Percentiles rank a stretch among this genome's conserved stretches.
phyloP scores from a whole-genome alignment of 768 basidiomycete species.

The Leccinum variicolor region DNA sequence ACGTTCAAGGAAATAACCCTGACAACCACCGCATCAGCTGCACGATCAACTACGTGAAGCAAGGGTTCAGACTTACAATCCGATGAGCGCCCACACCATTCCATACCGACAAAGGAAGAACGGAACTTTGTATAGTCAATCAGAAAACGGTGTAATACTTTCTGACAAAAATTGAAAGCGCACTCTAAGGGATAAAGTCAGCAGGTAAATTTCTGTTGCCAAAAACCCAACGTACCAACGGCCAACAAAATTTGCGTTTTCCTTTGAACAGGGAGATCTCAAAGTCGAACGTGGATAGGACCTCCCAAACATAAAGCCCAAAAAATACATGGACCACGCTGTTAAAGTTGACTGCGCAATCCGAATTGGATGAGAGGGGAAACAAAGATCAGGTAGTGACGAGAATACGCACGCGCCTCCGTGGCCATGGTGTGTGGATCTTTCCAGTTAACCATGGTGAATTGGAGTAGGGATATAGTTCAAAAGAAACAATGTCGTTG shows the following conservation, averaged over 20 bases:
- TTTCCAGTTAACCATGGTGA: slow-evolving; percentile 27
- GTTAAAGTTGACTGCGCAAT: slow-evolving; percentile 47
- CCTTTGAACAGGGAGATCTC: slow-evolving; percentile 62
- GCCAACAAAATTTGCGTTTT: slow-evolving; percentile 64
- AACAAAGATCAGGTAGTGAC: not conserved
- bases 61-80: slow-evolving; percentile 41
- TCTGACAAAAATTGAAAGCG: slow-evolving; percentile 1
- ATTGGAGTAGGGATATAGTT: slow-evolving; percentile 11
- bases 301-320: slow-evolving; percentile 67
- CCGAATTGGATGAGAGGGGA: slow-evolving; percentile 1
- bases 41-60: not conserved
- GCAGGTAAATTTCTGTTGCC: not conserved
- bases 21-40: not conserved
- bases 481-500: slow-evolving; percentile 5
- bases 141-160: not conserved
- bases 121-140: slow-evolving; percentile 39
- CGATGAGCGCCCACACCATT: slow-evolving; percentile 62
- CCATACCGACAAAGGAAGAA: slow-evolving; percentile 73
- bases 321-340: slow-evolving; percentile 62
- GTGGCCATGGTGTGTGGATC: slow-evolving; percentile 14
- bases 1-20: slow-evolving; percentile 61
- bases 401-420: slow-evolving; percentile 22
- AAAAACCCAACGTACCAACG: slow-evolving; percentile 48
- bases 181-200: slow-evolving; percentile 16
- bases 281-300: slow-evolving; percentile 59